Conservation (phyloP, 2,329 filamentous ascomycete species). For the Colletotrichum higginsianum region DNA sequence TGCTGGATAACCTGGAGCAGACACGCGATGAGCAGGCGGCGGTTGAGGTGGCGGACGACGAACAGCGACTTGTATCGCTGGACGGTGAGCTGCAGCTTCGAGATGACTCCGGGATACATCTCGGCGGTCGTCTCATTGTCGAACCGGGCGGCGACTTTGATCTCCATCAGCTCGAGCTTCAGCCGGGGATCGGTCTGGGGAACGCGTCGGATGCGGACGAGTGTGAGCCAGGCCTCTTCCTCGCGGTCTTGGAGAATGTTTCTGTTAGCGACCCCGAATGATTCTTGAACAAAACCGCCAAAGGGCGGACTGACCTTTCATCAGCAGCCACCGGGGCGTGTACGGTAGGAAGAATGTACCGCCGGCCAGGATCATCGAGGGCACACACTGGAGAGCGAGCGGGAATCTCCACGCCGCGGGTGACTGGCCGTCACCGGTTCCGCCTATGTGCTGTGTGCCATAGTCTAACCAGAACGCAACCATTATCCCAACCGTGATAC, state of each 20-base stretch:
- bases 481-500: conserved; percentile 60
- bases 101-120: conserved; percentile 47
- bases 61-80: conserved; percentile 50
- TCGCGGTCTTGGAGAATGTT: conserved; percentile 41
- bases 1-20: conserved; percentile 71
- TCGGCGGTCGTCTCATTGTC: conserved; percentile 50
- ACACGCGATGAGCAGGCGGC: conserved; percentile 59
- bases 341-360: conserved; percentile 69
- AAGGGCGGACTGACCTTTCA: conserved; percentile 42
- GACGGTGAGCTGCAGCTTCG: background rate
- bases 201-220: conserved; percentile 52
- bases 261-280: background rate
- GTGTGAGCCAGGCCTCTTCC: conserved; percentile 49
- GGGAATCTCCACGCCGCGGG: conserved; percentile 62
- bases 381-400: conserved; percentile 61
- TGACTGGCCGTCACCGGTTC: conserved; percentile 61
- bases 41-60: conserved; percentile 49
- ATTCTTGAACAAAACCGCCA: background rate
- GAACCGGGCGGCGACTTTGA: conserved; percentile 56
- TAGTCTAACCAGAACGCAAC: conserved; percentile 61
- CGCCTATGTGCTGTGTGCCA: conserved; percentile 58
- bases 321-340: conserved; percentile 53
- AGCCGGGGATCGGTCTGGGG: conserved; percentile 50
- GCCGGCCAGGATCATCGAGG: conserved; percentile 67
- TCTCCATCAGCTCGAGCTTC: conserved; percentile 51